These are phyloP conservation scores for Fusarium stilboides DNA, from an alignment of 2,329 filamentous ascomycete species.

Conservation along the genomic window DNA sequence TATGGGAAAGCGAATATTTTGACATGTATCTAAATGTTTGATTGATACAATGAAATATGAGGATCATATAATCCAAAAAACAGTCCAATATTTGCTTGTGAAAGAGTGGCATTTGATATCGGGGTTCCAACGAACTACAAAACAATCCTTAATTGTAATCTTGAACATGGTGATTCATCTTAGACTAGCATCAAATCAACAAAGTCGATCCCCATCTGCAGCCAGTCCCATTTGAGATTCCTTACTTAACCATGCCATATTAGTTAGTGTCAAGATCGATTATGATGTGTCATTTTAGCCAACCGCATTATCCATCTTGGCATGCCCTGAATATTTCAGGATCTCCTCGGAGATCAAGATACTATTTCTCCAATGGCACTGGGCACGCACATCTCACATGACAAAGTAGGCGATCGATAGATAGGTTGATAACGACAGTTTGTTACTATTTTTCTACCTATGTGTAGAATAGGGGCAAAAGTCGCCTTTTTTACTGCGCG, in stretches of 20 bases:
- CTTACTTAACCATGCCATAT: not conserved
- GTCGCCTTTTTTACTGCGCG: conserved; percentile 30
- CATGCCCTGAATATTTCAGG: too few species aligned
- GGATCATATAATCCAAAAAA: not conserved
- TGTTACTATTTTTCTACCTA: conserved; percentile 30
- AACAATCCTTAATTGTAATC: too few species aligned
- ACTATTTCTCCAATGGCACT: not conserved
- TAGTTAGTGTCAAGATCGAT: not conserved
- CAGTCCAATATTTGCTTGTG: too few species aligned
- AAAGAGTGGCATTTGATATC: too few species aligned
- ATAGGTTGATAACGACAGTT: conserved; percentile 37
- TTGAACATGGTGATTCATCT: too few species aligned
- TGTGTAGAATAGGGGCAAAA: conserved; percentile 32
- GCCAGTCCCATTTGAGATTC: too few species aligned
- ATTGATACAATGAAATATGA: conserved; percentile 13
- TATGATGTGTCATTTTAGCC: not conserved
- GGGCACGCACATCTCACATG: not conserved
- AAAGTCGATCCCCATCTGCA: too few species aligned
- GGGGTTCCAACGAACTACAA: too few species aligned
- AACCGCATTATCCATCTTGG: not conserved
- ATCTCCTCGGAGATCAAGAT: not conserved
- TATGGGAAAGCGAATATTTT: not conserved
- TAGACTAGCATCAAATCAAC: too few species aligned
- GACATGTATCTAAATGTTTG: not conserved
- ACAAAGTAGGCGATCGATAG: not conserved